phyloP scores from a whole-genome alignment of 2,329 filamentous ascomycete genomes.

The Sporothrix luriei region DNA sequence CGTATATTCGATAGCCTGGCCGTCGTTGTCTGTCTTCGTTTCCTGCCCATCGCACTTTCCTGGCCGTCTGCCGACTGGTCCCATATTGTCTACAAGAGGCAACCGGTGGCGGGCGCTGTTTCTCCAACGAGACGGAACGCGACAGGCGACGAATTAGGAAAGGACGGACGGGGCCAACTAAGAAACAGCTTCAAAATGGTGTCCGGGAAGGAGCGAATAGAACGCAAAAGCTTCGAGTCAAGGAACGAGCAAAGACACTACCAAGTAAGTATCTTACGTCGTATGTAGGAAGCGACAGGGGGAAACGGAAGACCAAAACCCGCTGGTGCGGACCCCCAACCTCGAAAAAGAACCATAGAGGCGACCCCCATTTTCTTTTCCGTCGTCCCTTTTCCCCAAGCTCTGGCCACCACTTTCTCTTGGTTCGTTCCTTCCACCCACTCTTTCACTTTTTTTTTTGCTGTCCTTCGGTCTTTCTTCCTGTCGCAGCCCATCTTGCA shows the following conservation, averaged over 20 bases:
- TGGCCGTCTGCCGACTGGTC: not conserved
- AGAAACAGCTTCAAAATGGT: conserved; percentile 21
- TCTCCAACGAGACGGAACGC: conserved; percentile 6
- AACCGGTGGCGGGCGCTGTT: conserved; percentile 4
- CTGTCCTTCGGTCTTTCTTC: conserved; percentile 10
- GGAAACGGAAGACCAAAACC: not conserved
- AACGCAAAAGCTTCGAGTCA: not conserved
- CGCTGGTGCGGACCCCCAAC: conserved; percentile 25
- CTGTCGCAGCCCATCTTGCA: conserved; percentile 11
- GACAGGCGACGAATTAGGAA: conserved; percentile 10
- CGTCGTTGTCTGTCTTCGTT: not conserved
- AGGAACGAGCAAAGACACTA: not conserved
- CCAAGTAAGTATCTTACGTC: no score
- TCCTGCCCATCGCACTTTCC: conserved; percentile 7
- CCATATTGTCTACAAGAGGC: conserved; percentile 13
- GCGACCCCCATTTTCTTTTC: conserved; percentile 25
- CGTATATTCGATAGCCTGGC: no score
- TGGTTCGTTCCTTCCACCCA: conserved; percentile 6
- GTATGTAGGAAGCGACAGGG: conserved; percentile 10
- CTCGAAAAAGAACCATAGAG: conserved; percentile 21
- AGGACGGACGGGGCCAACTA: not conserved
- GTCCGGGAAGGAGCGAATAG: conserved; percentile 15
- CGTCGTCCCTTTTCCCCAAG: not conserved
- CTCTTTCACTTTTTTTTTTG: not conserved
- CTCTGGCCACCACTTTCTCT: not conserved